These are phyloP conservation scores for Tetrahymena borealis DNA, from an alignment of 73 alveolate genomes.

Conservation along the genomic window DNA sequence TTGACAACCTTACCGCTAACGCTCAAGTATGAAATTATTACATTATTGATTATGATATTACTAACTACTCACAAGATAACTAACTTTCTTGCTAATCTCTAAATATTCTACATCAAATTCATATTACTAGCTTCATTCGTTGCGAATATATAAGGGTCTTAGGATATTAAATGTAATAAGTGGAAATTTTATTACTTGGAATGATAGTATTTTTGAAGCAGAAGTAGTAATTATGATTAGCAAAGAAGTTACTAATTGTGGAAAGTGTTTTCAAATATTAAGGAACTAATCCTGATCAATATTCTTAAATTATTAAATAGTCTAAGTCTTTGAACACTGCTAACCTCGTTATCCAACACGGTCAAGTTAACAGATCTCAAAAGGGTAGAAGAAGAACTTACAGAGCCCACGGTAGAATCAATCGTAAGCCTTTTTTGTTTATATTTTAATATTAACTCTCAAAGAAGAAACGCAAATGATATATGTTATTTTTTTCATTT, in stretches of 20 bases:
- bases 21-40: conserved; percentile 61
- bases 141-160: too few relatives aligned
- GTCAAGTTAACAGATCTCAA: conserved; percentile 84
- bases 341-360: conserved; percentile 77
- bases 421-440: conserved; percentile 44
- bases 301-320: background rate
- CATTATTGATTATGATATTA: background rate
- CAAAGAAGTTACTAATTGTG: background rate
- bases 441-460: background rate
- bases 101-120: background rate
- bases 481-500: background rate
- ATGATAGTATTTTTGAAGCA: too few relatives aligned
- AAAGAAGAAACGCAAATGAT: background rate
- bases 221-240: too few relatives aligned
- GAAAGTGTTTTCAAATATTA: background rate
- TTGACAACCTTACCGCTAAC: conserved; percentile 78
- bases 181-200: too few relatives aligned
- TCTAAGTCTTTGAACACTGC: conserved; percentile 76
- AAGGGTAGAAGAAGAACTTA: conserved; percentile 97
- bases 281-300: background rate
- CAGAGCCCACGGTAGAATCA: conserved; percentile 98
- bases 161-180: too few relatives aligned
- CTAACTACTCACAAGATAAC: background rate
- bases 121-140: too few relatives aligned
- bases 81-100: background rate